These are phyloP conservation scores for Clarireedia homoeocarpa DNA, from an alignment of 2,329 filamentous ascomycete species.

Conservation along the genomic window DNA sequence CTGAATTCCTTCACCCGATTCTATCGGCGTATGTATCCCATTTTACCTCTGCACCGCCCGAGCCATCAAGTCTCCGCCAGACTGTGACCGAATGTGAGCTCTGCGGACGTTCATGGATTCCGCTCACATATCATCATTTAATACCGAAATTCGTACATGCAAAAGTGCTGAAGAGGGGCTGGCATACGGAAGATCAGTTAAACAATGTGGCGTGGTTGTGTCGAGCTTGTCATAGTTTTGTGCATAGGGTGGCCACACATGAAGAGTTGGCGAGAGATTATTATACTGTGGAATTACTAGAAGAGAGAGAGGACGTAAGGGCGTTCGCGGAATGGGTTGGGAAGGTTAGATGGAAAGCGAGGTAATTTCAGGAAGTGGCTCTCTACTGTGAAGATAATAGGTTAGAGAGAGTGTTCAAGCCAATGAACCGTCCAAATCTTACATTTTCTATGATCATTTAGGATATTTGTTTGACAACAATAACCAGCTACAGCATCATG, in stretches of 20 bases:
- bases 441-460: no score
- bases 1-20: conserved; percentile 53
- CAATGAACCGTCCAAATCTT: no score
- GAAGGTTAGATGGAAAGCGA: conserved; percentile 62
- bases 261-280: conserved; percentile 69
- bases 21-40: conserved; percentile 54
- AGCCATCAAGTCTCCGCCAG: conserved; percentile 49
- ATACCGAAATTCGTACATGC: conserved; percentile 73
- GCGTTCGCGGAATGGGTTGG: conserved; percentile 67
- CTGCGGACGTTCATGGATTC: conserved; percentile 66
- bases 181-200: conserved; percentile 68
- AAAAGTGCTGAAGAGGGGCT: conserved; percentile 68
- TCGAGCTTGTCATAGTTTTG: conserved; percentile 73
- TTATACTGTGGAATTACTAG: conserved; percentile 64
- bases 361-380: background rate
- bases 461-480: no score
- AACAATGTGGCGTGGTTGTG: conserved; percentile 83
- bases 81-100: conserved; percentile 60
- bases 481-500: no score
- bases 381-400: no score
- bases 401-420: no score
- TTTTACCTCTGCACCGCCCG: conserved; percentile 53
- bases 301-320: conserved; percentile 63
- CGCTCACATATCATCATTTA: conserved; percentile 76
- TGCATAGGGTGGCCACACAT: conserved; percentile 67